phyloP scores from a whole-genome alignment of 2,329 filamentous ascomycete species.

The Mariannaea sp. region DNA sequence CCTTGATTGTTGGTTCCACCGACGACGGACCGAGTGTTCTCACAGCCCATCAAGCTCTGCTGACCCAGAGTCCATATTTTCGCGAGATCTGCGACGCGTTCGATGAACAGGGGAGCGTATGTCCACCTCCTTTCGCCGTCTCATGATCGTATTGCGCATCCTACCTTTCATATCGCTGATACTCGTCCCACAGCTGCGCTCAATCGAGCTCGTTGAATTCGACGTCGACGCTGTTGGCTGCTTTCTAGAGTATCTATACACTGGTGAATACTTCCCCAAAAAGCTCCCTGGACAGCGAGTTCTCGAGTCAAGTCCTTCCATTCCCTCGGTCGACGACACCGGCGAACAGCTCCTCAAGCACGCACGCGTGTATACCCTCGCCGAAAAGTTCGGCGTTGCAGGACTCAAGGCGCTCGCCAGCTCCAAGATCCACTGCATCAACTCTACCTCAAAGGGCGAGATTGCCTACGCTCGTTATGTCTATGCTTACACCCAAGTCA shows the following conservation, averaged over 20 bases:
- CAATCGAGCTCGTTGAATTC: conserved; percentile 64
- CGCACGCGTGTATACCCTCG: conserved; percentile 86
- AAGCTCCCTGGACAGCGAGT: conserved; percentile 65
- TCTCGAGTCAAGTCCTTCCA: conserved; percentile 70
- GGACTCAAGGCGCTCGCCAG: conserved; percentile 77
- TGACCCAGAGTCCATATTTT: conserved; percentile 77
- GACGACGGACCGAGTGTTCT: conserved; percentile 68
- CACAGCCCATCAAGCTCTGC: conserved; percentile 78
- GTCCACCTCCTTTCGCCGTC: conserved; percentile 34
- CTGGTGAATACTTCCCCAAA: conserved; percentile 70
- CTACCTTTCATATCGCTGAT: not conserved
- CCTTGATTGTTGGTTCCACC: conserved; percentile 66
- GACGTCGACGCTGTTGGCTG: conserved; percentile 44
- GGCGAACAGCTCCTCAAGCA: conserved; percentile 86
- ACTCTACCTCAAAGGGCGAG: conserved; percentile 85
- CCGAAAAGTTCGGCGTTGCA: conserved; percentile 73
- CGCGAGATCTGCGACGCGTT: conserved; percentile 65
- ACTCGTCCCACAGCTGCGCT: conserved; percentile 55
- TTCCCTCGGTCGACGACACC: conserved; percentile 72
- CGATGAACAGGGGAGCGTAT: conserved; percentile 62
- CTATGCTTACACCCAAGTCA: conserved; percentile 27
- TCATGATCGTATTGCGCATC: not conserved
- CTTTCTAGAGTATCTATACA: conserved; percentile 50
- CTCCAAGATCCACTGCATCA: conserved; percentile 90
- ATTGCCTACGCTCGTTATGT: conserved; percentile 81